Evolutionary conservation across 495 filamentous ascomycete genomes (phyloP), one percentile per base, ranked within the genome.

Genomic region (Copromyces sp.): DNA sequence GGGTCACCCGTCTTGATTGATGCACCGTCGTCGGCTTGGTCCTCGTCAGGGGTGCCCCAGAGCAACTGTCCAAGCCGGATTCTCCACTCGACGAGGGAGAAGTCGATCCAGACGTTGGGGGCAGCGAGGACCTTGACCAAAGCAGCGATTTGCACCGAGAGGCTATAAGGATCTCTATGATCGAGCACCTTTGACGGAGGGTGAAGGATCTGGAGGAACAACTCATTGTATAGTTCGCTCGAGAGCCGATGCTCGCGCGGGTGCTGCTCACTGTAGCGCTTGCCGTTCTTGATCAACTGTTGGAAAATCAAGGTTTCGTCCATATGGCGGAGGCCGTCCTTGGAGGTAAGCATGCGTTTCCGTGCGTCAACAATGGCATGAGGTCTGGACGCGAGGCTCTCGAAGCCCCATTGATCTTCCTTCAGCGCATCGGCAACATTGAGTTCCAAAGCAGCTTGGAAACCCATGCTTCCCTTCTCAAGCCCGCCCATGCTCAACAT

Each of bases 1-100:
- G 80, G 79, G 3, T 84, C 80, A 16, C 78, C 79, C 6, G 83
- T 82, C 68, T 75, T 76, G 59, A 81, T 80, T 17, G 80, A 78
- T 9, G 80, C 73, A 3, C 84, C 82, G 40, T 87, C 78, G 65
- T 82, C 84, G 69, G 89, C 80, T 16, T 87, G 87, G 70, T 88
- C 88, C 45, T 83, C 83, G 47, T 84, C 78, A 20, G 84, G 82
- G n/a, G 83, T 79, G 24, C 89, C 91, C 92, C 92, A 97, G 20
- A 97, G 82, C 73, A 95, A 80, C 76, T 95, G 93, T n/a, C 93
- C 93, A 1, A 91, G 86, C 12, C 90, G 83, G 38, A 94, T 88
- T 24, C 93, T 86, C 92, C 92, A 95, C 77, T 94, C 92, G 0
- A 93, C 88, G 35, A 90, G 82, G 53, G 90, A 91, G 75, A 97